Evolutionary conservation across 495 filamentous ascomycete species (phyloP).

Genomic region (Aspergillus sclerotiicarbonarius): DNA sequence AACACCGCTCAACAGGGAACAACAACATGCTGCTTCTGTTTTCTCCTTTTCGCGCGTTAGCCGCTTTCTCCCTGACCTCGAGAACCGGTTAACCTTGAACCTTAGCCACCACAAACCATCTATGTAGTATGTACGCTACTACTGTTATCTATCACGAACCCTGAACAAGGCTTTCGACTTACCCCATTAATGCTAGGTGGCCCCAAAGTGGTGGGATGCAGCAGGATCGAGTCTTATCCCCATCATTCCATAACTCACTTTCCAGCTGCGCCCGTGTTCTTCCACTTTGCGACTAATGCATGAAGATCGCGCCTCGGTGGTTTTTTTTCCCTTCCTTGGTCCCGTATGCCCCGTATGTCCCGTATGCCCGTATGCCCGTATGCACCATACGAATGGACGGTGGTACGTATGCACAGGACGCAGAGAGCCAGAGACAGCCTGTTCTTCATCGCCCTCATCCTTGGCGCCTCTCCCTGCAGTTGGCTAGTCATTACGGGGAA

Average conservation of each 20-base stretch:
- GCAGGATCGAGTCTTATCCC: constrained; percentile 7
- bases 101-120: background rate
- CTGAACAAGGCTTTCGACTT: background rate
- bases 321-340: constrained; percentile 4
- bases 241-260: background rate
- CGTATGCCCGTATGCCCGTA: background rate
- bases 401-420: background rate
- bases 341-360: background rate
- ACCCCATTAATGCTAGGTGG: background rate
- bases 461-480: background rate
- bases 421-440: background rate
- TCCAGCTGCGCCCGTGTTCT: constrained; percentile 7
- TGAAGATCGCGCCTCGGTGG: constrained; percentile 14
- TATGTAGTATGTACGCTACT: background rate
- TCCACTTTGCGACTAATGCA: constrained; percentile 14
- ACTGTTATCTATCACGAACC: background rate
- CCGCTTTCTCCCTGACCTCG: background rate
- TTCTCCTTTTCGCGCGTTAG: constrained; percentile 9
- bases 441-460: background rate
- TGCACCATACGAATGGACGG: background rate
- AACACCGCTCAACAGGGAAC: background rate
- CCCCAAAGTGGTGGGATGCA: constrained; percentile 11
- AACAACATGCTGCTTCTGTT: background rate
- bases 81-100: background rate
- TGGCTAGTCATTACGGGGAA: background rate